phyloP scores from a whole-genome alignment of 2,329 filamentous ascomycete genomes.

The Ceratocystis lukuohia region DNA sequence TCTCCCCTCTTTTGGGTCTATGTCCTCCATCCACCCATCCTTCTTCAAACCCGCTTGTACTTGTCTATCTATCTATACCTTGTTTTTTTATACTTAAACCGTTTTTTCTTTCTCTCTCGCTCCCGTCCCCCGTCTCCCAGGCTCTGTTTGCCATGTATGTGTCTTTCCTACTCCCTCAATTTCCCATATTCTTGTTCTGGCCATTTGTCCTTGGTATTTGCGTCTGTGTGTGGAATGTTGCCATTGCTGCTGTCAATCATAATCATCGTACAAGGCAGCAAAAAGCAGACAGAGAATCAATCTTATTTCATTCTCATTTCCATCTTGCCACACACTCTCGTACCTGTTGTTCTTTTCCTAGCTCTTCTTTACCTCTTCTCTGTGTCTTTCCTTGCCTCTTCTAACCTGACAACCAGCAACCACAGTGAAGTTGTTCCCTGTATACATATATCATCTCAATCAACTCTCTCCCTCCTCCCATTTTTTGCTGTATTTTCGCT shows the following conservation, averaged over 20 bases:
- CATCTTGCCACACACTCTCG: neutral
- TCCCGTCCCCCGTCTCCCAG: too few relatives aligned
- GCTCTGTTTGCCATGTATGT: neutral
- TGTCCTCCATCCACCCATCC: neutral
- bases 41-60: neutral
- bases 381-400: neutral
- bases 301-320: neutral
- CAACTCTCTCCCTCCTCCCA: neutral
- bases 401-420: too few relatives aligned
- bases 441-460: slow-evolving; percentile 8
- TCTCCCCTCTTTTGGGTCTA: neutral
- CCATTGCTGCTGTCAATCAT: too few relatives aligned
- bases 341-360: neutral
- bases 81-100: neutral
- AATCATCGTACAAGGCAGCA: too few relatives aligned
- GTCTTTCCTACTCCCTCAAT: neutral
- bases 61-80: slow-evolving; percentile 9
- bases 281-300: too few relatives aligned
- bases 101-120: neutral
- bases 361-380: neutral
- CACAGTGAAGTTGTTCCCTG: neutral
- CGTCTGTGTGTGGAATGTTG: too few relatives aligned
- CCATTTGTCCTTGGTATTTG: too few relatives aligned
- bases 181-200: too few relatives aligned
- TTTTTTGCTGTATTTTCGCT: neutral